Percentiles rank a stretch among this genome's conserved stretches.
phyloP scores from a whole-genome alignment of 2,329 filamentous ascomycete species.

The Arachnopeziza araneosa region DNA sequence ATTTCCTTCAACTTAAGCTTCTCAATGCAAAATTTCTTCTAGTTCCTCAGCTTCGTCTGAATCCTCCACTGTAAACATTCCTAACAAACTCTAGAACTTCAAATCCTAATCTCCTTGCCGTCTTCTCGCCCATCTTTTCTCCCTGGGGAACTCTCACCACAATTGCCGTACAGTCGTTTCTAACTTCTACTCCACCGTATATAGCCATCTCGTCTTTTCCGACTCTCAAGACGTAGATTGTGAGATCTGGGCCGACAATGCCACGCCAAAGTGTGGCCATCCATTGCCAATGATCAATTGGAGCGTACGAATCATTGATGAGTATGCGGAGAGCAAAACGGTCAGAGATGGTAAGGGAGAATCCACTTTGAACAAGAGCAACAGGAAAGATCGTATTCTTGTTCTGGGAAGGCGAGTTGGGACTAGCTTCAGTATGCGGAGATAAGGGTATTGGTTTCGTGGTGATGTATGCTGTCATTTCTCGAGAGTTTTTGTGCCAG shows the following conservation, averaged over 20 bases:
- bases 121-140: constrained; percentile 57
- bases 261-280: constrained; percentile 91
- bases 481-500: constrained; percentile 71
- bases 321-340: constrained; percentile 67
- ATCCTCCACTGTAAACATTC: constrained; percentile 17
- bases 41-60: background rate
- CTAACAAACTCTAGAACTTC: constrained; percentile 79
- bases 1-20: background rate
- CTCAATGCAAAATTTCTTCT: background rate
- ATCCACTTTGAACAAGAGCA: constrained; percentile 70
- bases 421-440: constrained; percentile 4
- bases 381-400: constrained; percentile 50
- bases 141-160: constrained; percentile 43
- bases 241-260: constrained; percentile 74
- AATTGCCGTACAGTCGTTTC: constrained; percentile 46
- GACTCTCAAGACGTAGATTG: constrained; percentile 55
- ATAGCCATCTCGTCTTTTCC: constrained; percentile 33
- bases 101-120: constrained; percentile 71
- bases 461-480: constrained; percentile 59
- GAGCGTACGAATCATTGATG: constrained; percentile 70
- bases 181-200: constrained; percentile 50
- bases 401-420: constrained; percentile 14
- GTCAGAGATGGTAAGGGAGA: constrained; percentile 75
- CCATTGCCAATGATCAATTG: constrained; percentile 96
- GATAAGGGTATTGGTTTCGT: constrained; percentile 15